Percentiles rank a stretch among this genome's conserved stretches.
These are phyloP conservation scores for Stereocaulon alpinum DNA, from an alignment of 495 filamentous ascomycete species.

Conservation along the genomic window DNA sequence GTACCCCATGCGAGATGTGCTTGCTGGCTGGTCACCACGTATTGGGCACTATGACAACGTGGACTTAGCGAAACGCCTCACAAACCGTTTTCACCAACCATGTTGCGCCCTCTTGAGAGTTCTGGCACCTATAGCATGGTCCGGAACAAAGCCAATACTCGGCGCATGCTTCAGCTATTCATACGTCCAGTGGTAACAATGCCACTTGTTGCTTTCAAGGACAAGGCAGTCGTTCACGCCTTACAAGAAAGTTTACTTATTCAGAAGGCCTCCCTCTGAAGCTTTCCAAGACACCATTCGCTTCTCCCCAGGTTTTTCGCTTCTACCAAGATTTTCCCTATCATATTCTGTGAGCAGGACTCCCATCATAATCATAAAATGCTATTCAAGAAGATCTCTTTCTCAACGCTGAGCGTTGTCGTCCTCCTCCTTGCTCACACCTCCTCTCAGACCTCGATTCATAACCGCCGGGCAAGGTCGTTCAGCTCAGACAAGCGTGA, in stretches of 20 bases:
- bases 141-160: background rate
- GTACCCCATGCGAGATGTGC: too few relatives aligned
- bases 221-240: background rate
- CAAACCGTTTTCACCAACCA: background rate
- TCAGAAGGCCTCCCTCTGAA: background rate
- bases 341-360: background rate
- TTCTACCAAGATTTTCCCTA: background rate
- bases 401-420: constrained; percentile 1
- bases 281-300: background rate
- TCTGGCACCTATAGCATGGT: background rate
- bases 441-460: constrained; percentile 4
- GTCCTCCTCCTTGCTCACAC: constrained; percentile 2
- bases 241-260: background rate
- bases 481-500: background rate
- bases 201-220: background rate
- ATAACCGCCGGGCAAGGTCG: background rate
- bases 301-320: background rate
- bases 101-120: background rate
- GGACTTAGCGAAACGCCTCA: background rate
- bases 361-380: background rate
- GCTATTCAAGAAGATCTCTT: background rate
- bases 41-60: too few relatives aligned
- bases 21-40: too few relatives aligned
- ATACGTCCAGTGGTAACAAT: background rate
- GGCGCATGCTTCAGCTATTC: background rate